Percentiles rank a stretch among this genome's conserved stretches.
Evolutionary conservation across 2,329 filamentous ascomycete genomes (phyloP).

Genomic region (Ophiocordyceps robertsii): DNA sequence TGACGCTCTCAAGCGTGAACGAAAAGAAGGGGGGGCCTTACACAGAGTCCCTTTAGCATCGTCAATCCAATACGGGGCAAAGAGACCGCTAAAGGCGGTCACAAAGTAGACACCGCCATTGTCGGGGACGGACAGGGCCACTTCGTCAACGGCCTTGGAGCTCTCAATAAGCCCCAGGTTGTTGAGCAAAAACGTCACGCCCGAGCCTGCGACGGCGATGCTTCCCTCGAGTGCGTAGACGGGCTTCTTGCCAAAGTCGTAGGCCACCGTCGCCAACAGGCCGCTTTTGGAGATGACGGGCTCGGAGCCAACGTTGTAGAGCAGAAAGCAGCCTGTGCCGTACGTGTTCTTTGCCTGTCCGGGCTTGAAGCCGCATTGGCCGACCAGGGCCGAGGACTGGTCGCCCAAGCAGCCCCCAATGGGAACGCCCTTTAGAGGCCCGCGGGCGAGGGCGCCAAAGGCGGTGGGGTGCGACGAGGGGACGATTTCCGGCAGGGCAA

Average conservation of each 20-base stretch:
- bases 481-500: slow-evolving; percentile 70
- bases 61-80: slow-evolving; percentile 91
- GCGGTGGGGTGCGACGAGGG: slow-evolving; percentile 62
- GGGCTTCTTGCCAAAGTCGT: slow-evolving; percentile 56
- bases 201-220: slow-evolving; percentile 69
- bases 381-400: slow-evolving; percentile 75
- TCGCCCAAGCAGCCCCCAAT: slow-evolving; percentile 82
- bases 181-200: slow-evolving; percentile 60
- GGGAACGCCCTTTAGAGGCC: slow-evolving; percentile 52
- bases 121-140: slow-evolving; percentile 44
- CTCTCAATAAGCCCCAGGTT: slow-evolving; percentile 47
- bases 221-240: slow-evolving; percentile 76
- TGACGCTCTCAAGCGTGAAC: neutral
- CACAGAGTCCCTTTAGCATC: slow-evolving; percentile 79
- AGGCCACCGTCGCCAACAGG: slow-evolving; percentile 75
- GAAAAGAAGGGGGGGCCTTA: slow-evolving; percentile 22
- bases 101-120: slow-evolving; percentile 80
- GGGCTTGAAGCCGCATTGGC: slow-evolving; percentile 70
- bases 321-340: slow-evolving; percentile 77
- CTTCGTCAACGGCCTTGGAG: slow-evolving; percentile 32
- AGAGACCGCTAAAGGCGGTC: slow-evolving; percentile 81
- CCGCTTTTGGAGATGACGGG: slow-evolving; percentile 78
- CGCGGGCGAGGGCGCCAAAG: slow-evolving; percentile 55
- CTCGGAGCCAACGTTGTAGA: slow-evolving; percentile 77
- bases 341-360: slow-evolving; percentile 86